phyloP scores from a whole-genome alignment of 2,329 filamentous ascomycete genomes.

The Sclerotinia subarctica region DNA sequence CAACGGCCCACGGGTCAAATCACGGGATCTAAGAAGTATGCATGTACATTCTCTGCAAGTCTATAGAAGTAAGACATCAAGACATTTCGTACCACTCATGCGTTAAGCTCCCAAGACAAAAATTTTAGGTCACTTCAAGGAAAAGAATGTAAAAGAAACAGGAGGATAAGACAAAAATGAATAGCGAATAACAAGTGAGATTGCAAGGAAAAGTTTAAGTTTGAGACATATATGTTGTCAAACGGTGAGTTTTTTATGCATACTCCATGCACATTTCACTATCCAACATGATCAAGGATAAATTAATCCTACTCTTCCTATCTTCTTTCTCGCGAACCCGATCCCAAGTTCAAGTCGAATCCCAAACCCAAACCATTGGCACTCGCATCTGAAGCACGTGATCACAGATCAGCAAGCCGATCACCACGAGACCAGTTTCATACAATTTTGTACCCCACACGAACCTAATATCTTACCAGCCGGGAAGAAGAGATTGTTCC shows the following conservation, averaged over 20 bases:
- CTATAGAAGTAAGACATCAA: constrained; percentile 5
- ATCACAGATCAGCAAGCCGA: not conserved
- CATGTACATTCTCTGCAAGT: not conserved
- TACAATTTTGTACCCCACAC: not conserved
- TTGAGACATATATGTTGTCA: constrained; percentile 5
- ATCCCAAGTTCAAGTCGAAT: too few relatives aligned
- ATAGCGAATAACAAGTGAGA: not conserved
- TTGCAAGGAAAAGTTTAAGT: not conserved
- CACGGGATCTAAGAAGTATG: not conserved
- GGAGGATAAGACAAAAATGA: not conserved
- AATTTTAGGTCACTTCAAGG: not conserved
- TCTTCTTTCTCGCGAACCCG: too few relatives aligned
- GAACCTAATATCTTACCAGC: constrained; percentile 1
- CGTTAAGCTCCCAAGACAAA: not conserved
- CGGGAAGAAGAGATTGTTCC: constrained; percentile 1
- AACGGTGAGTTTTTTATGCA: constrained; percentile 7
- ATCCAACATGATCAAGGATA: not conserved
- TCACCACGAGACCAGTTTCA: not conserved
- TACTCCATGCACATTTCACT: not conserved
- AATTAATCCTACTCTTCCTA: not conserved
- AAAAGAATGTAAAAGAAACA: not conserved
- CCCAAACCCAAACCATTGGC: not conserved
- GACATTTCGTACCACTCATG: not conserved
- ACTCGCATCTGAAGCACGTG: not conserved
- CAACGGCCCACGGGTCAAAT: not conserved